Evolutionary conservation across 2,329 filamentous ascomycete species (phyloP).

Genomic region (Paecilomyces fulvus): DNA sequence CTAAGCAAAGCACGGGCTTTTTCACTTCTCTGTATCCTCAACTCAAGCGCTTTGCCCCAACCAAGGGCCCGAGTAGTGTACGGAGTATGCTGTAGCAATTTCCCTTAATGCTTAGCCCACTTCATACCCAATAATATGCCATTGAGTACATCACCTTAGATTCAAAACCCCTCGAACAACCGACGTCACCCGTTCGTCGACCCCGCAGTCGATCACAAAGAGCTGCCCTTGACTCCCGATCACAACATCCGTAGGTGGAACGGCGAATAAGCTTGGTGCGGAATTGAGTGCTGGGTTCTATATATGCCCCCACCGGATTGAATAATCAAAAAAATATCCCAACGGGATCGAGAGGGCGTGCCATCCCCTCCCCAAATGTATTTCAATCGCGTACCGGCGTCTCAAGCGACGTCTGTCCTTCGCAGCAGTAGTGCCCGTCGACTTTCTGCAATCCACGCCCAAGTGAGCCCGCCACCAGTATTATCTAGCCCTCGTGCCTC

Average conservation of each 20-base stretch:
- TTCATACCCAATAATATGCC: neutral
- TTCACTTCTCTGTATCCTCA: no score
- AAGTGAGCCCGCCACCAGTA: neutral
- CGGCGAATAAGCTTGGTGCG: neutral
- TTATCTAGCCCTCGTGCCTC: conserved; percentile 13
- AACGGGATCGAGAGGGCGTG: neutral
- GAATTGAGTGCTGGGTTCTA: neutral
- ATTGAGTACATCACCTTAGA: neutral
- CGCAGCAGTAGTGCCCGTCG: neutral
- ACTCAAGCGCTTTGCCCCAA: neutral
- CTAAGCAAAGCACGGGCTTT: no score
- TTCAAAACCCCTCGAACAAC: neutral
- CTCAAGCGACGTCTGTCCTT: neutral
- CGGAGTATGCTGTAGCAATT: no score
- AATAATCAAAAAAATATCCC: neutral
- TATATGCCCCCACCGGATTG: neutral
- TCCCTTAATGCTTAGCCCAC: neutral
- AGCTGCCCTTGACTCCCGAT: neutral
- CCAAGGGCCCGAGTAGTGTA: neutral
- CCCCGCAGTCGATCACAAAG: neutral
- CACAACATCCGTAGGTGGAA: neutral
- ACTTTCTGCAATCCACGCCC: conserved; percentile 1
- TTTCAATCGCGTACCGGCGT: neutral
- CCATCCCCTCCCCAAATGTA: neutral
- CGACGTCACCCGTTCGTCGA: neutral